Percentiles rank a stretch among this genome's conserved stretches.
These are phyloP conservation scores for Pythium volutum DNA, from an alignment of 352 stramenopile species.

Conservation along the genomic window DNA sequence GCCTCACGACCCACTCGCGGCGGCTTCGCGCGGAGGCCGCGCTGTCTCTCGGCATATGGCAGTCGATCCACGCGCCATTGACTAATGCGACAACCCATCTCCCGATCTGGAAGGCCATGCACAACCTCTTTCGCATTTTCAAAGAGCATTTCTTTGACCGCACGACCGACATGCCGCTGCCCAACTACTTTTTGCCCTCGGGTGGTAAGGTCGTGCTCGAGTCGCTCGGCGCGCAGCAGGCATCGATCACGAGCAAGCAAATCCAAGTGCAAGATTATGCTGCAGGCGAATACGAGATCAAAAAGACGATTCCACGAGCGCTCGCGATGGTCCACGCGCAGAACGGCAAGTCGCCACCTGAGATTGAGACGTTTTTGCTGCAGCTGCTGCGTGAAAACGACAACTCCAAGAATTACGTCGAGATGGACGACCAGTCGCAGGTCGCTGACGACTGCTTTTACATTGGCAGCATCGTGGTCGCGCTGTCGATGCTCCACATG, in stretches of 20 bases:
- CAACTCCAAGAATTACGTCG: conserved; percentile 89
- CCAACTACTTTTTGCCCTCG: conserved; percentile 84
- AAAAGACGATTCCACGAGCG: conserved; percentile 77
- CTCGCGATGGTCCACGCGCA: conserved; percentile 75
- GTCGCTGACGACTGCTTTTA: conserved; percentile 86
- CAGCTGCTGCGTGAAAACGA: conserved; percentile 82
- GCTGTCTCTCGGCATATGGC: conserved; percentile 77
- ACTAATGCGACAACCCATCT: conserved; percentile 80
- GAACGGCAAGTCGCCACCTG: conserved; percentile 70
- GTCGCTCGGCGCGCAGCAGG: conserved; percentile 69
- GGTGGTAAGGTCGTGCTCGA: conserved; percentile 82
- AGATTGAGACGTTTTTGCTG: conserved; percentile 79
- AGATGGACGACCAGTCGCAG: conserved; percentile 84
- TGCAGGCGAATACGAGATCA: conserved; percentile 85
- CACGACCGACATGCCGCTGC: conserved; percentile 77
- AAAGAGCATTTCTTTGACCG: conserved; percentile 88
- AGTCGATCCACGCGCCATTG: conserved; percentile 79
- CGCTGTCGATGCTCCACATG: conserved; percentile 64
- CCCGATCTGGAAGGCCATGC: conserved; percentile 84
- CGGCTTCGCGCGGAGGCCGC: conserved; percentile 70
- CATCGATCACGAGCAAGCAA: conserved; percentile 79
- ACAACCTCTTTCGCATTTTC: conserved; percentile 87
- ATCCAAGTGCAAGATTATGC: conserved; percentile 87
- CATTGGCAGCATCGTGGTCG: conserved; percentile 73
- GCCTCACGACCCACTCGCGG: conserved; percentile 76